Evolutionary conservation across 805 yeast species (phyloP), one percentile per base, ranked within the genome.

Genomic region (Sungouiella thailandica): DNA sequence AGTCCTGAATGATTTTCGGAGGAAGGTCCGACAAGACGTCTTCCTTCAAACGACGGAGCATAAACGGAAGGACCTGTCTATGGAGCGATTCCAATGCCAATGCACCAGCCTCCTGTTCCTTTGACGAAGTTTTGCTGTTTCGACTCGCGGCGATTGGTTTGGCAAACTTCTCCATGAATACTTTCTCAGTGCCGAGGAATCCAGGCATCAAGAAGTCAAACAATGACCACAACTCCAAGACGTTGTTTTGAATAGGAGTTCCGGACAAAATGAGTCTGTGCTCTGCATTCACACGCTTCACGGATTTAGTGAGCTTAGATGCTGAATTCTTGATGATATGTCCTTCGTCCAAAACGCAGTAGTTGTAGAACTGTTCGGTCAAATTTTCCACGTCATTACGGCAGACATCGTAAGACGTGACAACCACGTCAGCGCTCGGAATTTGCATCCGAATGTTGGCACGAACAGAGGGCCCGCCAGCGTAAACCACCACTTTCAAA

Each of bases 171-270:
- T 90, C 97, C 51, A 88, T 93, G 65, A 93, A 93, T 31, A 82
- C 74, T 58, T 88, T 90, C 52, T 93, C 98, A 3, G 94, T 80
- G 10, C 99, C 99, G 44, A 93, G 67, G 52, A 93, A 93, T 0
- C 99, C 99, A 2, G 99, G 99, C 99, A 93, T 93, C 57, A 93
- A 69, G 58, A 88, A 93, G 58, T 93, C 98, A 67, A 93, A 93
- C 51, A 93, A 67, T 3, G 98, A 93, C 99, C 99, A 93, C 42
- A 93, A 66, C 58, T 93, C 99, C 27, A 93, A 70, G 3, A 93
- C 98, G 53, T 93, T 93, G 55, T 93, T 93, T 58, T 93, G 99
- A 49, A 93, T 93, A 10, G 99, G 99, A 0, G 99, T 93, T 49
- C 99, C 99, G 0, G 97, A 85, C 40, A 93, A 68, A 25, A 93